A percentile compares a stretch with the other conserved stretches of the same genome.
phyloP scores from a whole-genome alignment of 1,284 basidiomycete species.

The Cerrena zonata region DNA sequence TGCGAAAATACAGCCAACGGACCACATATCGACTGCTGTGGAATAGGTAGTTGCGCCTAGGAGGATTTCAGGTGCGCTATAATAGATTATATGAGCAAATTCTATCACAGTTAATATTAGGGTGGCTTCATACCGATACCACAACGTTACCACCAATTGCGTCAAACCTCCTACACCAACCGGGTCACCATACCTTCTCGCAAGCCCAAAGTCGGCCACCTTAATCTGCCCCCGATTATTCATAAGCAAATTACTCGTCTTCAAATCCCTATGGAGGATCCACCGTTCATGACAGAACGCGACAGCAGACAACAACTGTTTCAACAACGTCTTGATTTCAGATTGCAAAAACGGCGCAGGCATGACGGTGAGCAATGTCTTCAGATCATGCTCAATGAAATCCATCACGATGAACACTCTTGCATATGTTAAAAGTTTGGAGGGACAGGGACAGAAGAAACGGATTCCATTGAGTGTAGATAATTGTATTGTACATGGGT shows the following conservation, averaged over 20 bases:
- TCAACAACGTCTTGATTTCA: slow-evolving; percentile 94
- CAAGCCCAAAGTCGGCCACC: slow-evolving; percentile 96
- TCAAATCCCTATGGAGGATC: slow-evolving; percentile 96
- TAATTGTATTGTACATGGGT: no score
- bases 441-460: slow-evolving; percentile 8
- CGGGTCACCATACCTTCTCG: slow-evolving; percentile 91
- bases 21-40: slow-evolving; percentile 98
- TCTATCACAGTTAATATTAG: slow-evolving; percentile 13
- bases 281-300: slow-evolving; percentile 90
- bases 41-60: slow-evolving; percentile 90
- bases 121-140: slow-evolving; percentile 94
- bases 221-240: slow-evolving; percentile 98
- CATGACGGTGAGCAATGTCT: slow-evolving; percentile 90
- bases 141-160: slow-evolving; percentile 93
- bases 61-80: slow-evolving; percentile 90
- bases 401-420: slow-evolving; percentile 99
- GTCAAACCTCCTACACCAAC: slow-evolving; percentile 90
- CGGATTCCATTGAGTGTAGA: no score
- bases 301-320: slow-evolving; percentile 90
- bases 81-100: slow-evolving; percentile 8
- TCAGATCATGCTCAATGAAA: slow-evolving; percentile 98
- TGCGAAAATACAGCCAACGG: slow-evolving; percentile 98
- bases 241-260: slow-evolving; percentile 97
- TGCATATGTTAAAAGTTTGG: slow-evolving; percentile 14
- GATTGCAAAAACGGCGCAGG: slow-evolving; percentile 92